phyloP scores from a whole-genome alignment of 495 filamentous ascomycete genomes.

The Penicillium crystallinum region DNA sequence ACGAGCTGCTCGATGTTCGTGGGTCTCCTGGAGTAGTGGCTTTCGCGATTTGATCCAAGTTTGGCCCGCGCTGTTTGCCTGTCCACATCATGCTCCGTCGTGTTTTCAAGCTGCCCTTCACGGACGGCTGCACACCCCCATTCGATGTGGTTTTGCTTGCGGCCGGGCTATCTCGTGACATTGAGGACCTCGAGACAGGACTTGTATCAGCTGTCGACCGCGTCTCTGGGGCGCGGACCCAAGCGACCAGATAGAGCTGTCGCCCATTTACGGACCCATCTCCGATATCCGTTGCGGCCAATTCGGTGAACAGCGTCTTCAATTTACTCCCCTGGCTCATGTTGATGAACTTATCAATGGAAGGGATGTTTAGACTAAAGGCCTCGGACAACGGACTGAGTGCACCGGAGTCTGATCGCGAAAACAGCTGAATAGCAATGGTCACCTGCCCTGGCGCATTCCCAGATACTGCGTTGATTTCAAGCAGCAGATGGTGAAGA shows the following conservation, averaged over 20 bases:
- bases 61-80: slow-evolving; percentile 29
- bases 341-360: slow-evolving; percentile 58
- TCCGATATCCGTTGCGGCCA: slow-evolving; percentile 76
- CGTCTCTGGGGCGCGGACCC: slow-evolving; percentile 62
- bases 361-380: slow-evolving; percentile 73
- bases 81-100: slow-evolving; percentile 87
- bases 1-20: slow-evolving; percentile 52
- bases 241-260: slow-evolving; percentile 79
- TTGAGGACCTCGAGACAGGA: slow-evolving; percentile 24
- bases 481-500: slow-evolving; percentile 79
- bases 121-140: slow-evolving; percentile 24
- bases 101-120: slow-evolving; percentile 42
- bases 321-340: slow-evolving; percentile 57
- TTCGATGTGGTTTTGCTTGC: slow-evolving; percentile 24
- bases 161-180: slow-evolving; percentile 34
- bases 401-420: slow-evolving; percentile 54
- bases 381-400: slow-evolving; percentile 73
- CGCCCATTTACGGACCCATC: slow-evolving; percentile 60
- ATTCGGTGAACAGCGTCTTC: slow-evolving; percentile 82
- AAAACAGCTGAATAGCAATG: slow-evolving; percentile 73
- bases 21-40: slow-evolving; percentile 36
- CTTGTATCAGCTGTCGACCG: slow-evolving; percentile 33
- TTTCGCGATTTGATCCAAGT: slow-evolving; percentile 21
- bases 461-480: slow-evolving; percentile 74
- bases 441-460: slow-evolving; percentile 66